A percentile compares a stretch with the other conserved stretches of the same genome.
Evolutionary conservation across 2,329 filamentous ascomycete species (phyloP).

Genomic region (Fusarium sp.): DNA sequence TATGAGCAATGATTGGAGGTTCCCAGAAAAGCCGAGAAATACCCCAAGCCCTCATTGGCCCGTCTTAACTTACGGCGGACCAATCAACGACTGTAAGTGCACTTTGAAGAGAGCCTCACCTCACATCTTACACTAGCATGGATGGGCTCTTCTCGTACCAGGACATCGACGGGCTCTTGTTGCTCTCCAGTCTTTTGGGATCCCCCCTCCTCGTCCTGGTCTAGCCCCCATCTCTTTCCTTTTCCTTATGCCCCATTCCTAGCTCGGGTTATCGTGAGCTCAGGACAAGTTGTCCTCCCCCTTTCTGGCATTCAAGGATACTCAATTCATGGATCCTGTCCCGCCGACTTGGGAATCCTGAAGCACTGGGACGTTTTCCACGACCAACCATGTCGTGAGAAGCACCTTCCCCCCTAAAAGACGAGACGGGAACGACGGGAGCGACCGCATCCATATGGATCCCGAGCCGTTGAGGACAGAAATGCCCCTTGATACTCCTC

Average conservation of each 20-base stretch:
- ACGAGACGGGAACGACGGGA: conserved; percentile 48
- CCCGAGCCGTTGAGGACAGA: conserved; percentile 43
- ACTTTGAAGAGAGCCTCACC: conserved; percentile 54
- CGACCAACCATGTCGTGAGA: conserved; percentile 51
- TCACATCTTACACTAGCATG: conserved; percentile 53
- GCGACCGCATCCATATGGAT: conserved; percentile 47
- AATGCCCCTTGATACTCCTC: conserved; percentile 34
- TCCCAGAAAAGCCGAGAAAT: conserved; percentile 29
- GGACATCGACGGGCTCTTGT: conserved; percentile 45
- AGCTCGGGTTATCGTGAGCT: conserved; percentile 12
- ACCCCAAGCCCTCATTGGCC: conserved; percentile 24
- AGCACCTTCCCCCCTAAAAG: conserved; percentile 42
- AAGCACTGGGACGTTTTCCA: conserved; percentile 31
- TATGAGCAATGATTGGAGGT: conserved; percentile 28
- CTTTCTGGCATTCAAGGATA: conserved; percentile 37
- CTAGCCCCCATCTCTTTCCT: conserved; percentile 33
- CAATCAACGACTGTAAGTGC: conserved; percentile 52
- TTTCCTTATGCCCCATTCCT: conserved; percentile 30
- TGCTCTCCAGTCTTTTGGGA: conserved; percentile 41
- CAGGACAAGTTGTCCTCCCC: conserved; percentile 41
- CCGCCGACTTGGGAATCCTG: conserved; percentile 42
- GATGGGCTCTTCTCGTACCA: conserved; percentile 44
- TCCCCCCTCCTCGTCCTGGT: conserved; percentile 32
- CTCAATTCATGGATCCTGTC: conserved; percentile 43
- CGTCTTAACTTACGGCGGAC: conserved; percentile 9